A percentile compares a stretch with the other conserved stretches of the same genome.
Evolutionary conservation across 75 land plant species (phyloP).

Genomic region (Picea sitchensis): DNA sequence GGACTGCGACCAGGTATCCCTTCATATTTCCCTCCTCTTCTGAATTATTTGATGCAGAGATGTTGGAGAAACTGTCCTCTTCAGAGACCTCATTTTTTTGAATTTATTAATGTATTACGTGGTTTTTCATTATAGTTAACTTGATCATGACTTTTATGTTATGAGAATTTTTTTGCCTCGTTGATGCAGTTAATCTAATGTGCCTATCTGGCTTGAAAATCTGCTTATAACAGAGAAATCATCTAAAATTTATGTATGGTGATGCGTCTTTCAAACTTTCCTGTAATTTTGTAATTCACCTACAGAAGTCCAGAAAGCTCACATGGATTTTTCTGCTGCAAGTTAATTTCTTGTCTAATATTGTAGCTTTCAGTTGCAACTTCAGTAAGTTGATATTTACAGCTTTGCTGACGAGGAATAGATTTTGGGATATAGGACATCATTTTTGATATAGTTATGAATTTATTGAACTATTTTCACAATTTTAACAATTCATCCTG

Average conservation of each 20-base stretch:
- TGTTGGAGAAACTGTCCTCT: constrained; percentile 75
- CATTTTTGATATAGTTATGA: too few relatives aligned
- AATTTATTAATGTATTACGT: constrained; percentile 45
- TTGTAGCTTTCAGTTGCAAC: too few relatives aligned
- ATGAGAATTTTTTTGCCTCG: neutral
- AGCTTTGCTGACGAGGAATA: too few relatives aligned
- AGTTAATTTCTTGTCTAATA: too few relatives aligned
- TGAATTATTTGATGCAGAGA: constrained; percentile 56
- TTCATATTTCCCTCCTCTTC: constrained; percentile 49
- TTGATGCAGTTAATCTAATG: neutral
- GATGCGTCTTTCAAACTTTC: neutral
- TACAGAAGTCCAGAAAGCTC: neutral
- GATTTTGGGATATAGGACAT: too few relatives aligned
- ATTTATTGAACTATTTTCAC: too few relatives aligned
- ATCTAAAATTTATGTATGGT: neutral
- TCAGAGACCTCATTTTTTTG: constrained; percentile 71
- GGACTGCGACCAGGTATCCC: constrained; percentile 84
- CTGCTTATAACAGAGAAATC: neutral
- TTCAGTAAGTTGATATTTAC: too few relatives aligned
- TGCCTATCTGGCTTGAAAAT: neutral
- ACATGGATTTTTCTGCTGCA: neutral
- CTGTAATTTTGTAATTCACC: neutral
- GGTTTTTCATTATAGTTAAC: neutral
- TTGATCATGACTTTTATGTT: neutral
- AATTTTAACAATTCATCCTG: too few relatives aligned